Base-by-base conservation (phyloP, 2,329 filamentous ascomycete genomes). In the Cordyceps javanica region DNA sequence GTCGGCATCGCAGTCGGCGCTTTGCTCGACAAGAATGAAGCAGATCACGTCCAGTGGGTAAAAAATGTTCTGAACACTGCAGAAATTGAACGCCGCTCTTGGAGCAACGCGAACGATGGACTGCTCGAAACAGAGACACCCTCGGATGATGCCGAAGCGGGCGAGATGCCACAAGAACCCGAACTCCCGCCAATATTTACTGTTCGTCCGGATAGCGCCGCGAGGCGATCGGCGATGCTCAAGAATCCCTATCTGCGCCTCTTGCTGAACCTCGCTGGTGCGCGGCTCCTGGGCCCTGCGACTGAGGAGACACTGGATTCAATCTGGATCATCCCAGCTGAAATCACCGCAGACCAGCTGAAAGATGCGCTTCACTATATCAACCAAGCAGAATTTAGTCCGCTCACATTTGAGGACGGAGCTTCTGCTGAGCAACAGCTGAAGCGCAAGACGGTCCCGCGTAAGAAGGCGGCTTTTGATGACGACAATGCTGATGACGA, bases 231-330 rank as follows among this genome's bases (percentile, higher is more conserved):
- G 23, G 88, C 90, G 26, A 86, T 96, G 73, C 95, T 95, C 76
- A 95, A 91, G 68, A 95, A 97, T 70, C 86, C 89, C 10, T 87
- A 93, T 66, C 80, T 97, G 2, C 88, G 92, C 34, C 83, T 97
- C 2, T 81, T 99, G 3, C 88, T 97, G 82, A 87, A 79, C 1
- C 78, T 94, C 0, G 78, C 88, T 19, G 89, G 89, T 0, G 82
- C 95, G 60, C 79, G 88, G 65, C 80, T 86, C 4, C 70, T 80
- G 9, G 71, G 73, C 0, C 75, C 78, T 0, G 71, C 70, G 0
- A 65, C 78, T 3, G 86, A 91, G 42, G 90, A 96, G 66, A 86
- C 89, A 3, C 79, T 82, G 1, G 88, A 93, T 59, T 87, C 89
- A 2, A 76, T 79, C 1, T 97, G 94, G 94, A 75, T 89, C 44